Conservation (phyloP, 2,329 filamentous ascomycete species). For the Ophiocordyceps camponoti-saundersi region DNA sequence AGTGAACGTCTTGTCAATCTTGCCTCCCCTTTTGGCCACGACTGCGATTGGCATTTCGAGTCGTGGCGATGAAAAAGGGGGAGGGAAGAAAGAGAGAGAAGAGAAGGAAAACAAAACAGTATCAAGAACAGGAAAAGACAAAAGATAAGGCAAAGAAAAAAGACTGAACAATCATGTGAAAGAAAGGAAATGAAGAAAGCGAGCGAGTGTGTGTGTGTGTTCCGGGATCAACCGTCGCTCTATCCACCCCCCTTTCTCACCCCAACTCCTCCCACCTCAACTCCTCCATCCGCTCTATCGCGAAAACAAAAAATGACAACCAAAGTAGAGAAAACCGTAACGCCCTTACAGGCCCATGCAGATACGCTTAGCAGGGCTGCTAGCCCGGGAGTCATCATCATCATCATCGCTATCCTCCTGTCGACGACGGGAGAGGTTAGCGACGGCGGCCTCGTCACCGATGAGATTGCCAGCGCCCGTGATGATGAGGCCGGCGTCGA, state of each 20-base stretch:
- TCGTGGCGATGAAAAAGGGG: no score
- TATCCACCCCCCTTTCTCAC: no score
- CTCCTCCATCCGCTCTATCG: background rate
- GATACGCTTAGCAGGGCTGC: background rate
- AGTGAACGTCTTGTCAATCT: no score
- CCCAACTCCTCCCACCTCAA: no score
- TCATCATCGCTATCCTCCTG: background rate
- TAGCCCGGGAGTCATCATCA: background rate
- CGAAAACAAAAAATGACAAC: background rate
- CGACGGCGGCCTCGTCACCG: constrained; percentile 15
- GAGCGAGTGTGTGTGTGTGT: no score
- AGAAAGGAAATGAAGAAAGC: no score
- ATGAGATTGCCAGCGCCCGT: constrained; percentile 26
- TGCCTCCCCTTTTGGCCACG: no score
- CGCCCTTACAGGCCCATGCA: no score
- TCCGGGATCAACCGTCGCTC: no score
- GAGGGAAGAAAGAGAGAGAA: background rate
- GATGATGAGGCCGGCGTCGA: constrained; percentile 28
- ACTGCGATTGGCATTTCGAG: no score
- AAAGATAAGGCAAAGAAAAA: background rate
- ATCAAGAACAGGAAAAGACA: background rate
- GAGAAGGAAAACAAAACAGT: background rate
- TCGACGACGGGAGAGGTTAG: constrained; percentile 8
- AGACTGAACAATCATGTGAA: no score
- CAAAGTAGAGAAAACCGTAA: no score